phyloP scores from a whole-genome alignment of 176 grass and related monocot species.

The Lolium perenne region DNA sequence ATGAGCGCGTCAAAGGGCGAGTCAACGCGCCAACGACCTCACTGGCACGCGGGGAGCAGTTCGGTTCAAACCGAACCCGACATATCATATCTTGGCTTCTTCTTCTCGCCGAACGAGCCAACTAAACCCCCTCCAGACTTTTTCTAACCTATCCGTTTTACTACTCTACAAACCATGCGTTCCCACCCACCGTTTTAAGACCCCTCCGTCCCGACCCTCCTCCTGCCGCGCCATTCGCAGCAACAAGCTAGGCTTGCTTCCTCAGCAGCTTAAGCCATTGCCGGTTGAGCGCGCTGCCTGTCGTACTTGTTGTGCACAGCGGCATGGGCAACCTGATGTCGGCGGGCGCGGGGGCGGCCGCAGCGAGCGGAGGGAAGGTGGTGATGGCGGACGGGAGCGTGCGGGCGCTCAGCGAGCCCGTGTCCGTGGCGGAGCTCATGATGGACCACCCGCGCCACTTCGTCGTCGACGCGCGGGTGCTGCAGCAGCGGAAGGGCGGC shows the following conservation, averaged over 20 bases:
- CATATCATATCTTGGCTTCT: slow-evolving; percentile 7
- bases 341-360: slow-evolving; percentile 23
- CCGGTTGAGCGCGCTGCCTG: no score
- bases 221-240: slow-evolving; percentile 35
- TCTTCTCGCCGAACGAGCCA: slow-evolving; percentile 20
- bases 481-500: neutral
- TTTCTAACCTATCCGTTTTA: slow-evolving; percentile 1
- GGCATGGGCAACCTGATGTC: slow-evolving; percentile 80
- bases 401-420: slow-evolving; percentile 63
- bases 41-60: slow-evolving; percentile 26
- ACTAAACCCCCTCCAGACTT: slow-evolving; percentile 36
- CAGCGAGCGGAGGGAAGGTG: slow-evolving; percentile 57
- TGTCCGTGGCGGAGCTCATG: slow-evolving; percentile 91
- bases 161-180: neutral
- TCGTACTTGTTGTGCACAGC: neutral
- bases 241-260: neutral
- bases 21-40: slow-evolving; percentile 56
- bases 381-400: slow-evolving; percentile 80
- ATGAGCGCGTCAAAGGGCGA: slow-evolving; percentile 28
- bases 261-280: neutral
- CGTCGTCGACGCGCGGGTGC: slow-evolving; percentile 74
- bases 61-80: slow-evolving; percentile 56
- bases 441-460: slow-evolving; percentile 90
- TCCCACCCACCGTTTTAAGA: slow-evolving; percentile 51
- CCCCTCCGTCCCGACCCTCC: slow-evolving; percentile 5